Base-by-base conservation (phyloP, 2,329 filamentous ascomycete genomes). In the Ophiostoma sp. region DNA sequence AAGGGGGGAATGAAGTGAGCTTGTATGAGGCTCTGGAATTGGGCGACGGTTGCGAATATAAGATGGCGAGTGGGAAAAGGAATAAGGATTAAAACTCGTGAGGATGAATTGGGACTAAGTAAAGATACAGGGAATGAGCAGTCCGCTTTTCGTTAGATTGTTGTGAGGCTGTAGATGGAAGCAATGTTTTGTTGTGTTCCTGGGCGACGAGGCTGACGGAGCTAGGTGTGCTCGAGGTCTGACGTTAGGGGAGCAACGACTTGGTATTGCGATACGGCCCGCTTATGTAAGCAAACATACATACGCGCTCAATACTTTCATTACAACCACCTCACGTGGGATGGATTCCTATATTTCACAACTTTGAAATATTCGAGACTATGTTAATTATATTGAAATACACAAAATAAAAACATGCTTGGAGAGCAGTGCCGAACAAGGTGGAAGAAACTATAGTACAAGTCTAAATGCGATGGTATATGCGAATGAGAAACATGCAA, bases 161-260 rank as follows among this genome's bases (percentile, higher is more conserved):
- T 11, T 42, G 14, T 14, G 16, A 47, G 5, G 40, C 36, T 58
- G 52, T 52, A n/a, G 45, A 52, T 52, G 40, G 40, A 44, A 4
- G n/a, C 4, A 5, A 5, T 63, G 38, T 42, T 63, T 18, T 63
- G 36, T 9, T n/a, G 44, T 49, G 58, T 41, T 18, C 14, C 36
- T 63, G 36, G 55, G 45, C n/a, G 40, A 16, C 67, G 62, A 58
- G 44, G 66, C 41, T 66, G 42, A 47, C 41, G 6, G 47, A 58
- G 49, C 64, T 38, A 5, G 45, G 18, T 52, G 47, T 16, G 38
- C 38, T 16, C 36, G 55, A 60, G 27, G 36, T 63, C 40, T 44
- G 63, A 65, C 38, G 63, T 9, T 63, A 64, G 40, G 63, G 63
- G 42, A 47, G 44, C 42, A 12, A 18, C 55, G 2, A 16, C 2